Conservation (phyloP, 768 basidiomycete genomes). For the Scleroderma citrinum region DNA sequence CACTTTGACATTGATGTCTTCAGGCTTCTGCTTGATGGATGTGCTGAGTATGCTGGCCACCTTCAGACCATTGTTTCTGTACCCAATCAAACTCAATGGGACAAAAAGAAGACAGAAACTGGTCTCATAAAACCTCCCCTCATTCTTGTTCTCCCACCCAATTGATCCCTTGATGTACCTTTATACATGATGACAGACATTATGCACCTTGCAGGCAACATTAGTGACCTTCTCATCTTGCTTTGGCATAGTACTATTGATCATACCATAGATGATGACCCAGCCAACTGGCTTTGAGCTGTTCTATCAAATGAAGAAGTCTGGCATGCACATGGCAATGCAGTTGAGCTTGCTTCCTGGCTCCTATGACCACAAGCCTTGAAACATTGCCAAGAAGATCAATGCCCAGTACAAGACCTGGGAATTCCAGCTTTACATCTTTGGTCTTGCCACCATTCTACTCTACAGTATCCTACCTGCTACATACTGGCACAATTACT, state of each 20-base stretch:
- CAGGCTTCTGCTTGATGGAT: slow-evolving; percentile 5
- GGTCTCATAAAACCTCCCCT: slow-evolving; percentile 34
- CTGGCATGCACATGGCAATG: slow-evolving; percentile 9
- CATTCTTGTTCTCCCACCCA: slow-evolving; percentile 26
- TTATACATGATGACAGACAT: slow-evolving; percentile 33
- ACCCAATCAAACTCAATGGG: slow-evolving; percentile 21
- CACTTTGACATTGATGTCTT: slow-evolving; percentile 28
- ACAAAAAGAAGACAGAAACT: slow-evolving; percentile 22
- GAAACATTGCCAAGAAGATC: slow-evolving; percentile 22
- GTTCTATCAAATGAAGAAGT: slow-evolving; percentile 12
- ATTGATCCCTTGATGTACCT: slow-evolving; percentile 25
- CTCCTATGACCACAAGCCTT: slow-evolving; percentile 17
- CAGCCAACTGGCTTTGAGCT: slow-evolving; percentile 27
- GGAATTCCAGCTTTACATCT: slow-evolving; percentile 18
- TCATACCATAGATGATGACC: slow-evolving; percentile 12
- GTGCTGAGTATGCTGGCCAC: slow-evolving; percentile 1
- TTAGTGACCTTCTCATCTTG: slow-evolving; percentile 16
- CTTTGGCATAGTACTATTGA: slow-evolving; percentile 21
- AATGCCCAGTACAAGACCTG: slow-evolving; percentile 25
- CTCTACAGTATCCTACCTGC: slow-evolving; percentile 11
- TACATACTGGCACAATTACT: slow-evolving; percentile 14
- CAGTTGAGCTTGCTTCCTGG: not conserved
- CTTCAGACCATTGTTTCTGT: not conserved
- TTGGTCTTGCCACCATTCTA: slow-evolving; percentile 13
- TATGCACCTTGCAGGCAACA: slow-evolving; percentile 36